These are phyloP conservation scores for Phycomyces nitens DNA, from an alignment of 192 early-diverging fungal species.

Conservation along the genomic window DNA sequence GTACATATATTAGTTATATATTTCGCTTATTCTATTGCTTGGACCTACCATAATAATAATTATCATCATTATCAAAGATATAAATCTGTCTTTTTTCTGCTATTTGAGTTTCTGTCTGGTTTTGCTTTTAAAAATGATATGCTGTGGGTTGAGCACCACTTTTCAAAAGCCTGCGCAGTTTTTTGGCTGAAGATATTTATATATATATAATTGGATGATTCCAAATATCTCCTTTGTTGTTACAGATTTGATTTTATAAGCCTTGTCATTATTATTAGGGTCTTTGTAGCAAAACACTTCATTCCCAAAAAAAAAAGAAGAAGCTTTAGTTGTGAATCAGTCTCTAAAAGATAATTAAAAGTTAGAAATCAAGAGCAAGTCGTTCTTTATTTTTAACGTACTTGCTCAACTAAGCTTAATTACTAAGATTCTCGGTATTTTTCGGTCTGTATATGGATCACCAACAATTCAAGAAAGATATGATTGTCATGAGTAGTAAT, in stretches of 20 bases:
- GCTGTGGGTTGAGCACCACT: constrained; percentile 9
- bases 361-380: constrained; percentile 4
- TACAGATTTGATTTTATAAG: background rate
- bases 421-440: too few relatives aligned
- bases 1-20: constrained; percentile 3
- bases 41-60: constrained; percentile 4
- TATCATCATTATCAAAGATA: constrained; percentile 7
- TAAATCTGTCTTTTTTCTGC: constrained; percentile 13
- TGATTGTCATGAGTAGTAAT: too few relatives aligned
- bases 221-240: constrained; percentile 5
- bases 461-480: too few relatives aligned
- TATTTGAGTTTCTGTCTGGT: constrained; percentile 6
- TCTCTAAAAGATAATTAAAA: constrained; percentile 12
- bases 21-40: constrained; percentile 13
- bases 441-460: too few relatives aligned
- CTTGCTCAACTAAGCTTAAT: background rate
- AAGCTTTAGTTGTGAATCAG: constrained; percentile 3
- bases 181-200: constrained; percentile 1
- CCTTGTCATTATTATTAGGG: background rate
- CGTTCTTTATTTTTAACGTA: background rate
- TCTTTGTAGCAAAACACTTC: constrained; percentile 9
- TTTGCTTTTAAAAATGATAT: constrained; percentile 11
- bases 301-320: background rate
- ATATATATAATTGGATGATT: constrained; percentile 5
- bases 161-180: constrained; percentile 9